Percentiles rank a stretch among this genome's conserved stretches.
phyloP scores from a whole-genome alignment of 352 stramenopile species.

The Phytopythium ostracodes region DNA sequence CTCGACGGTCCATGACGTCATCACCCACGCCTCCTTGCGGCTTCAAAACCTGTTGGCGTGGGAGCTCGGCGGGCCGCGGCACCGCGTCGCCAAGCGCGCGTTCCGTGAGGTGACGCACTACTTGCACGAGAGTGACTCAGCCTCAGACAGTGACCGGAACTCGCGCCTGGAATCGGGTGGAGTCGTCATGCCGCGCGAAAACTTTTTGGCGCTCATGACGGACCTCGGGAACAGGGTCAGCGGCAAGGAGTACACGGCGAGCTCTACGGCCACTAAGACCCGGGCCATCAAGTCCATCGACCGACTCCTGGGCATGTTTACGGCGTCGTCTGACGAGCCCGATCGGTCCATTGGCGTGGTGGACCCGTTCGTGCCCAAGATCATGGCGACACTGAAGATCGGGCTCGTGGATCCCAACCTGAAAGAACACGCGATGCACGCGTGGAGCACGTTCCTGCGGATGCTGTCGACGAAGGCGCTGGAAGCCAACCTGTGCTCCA shows the following conservation, averaged over 20 bases:
- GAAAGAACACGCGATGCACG: constrained; percentile 55
- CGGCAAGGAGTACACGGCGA: constrained; percentile 26
- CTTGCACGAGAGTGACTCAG: constrained; percentile 26
- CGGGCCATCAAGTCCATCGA: constrained; percentile 74
- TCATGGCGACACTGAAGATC: constrained; percentile 88
- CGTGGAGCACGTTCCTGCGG: constrained; percentile 75
- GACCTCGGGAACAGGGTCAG: constrained; percentile 65
- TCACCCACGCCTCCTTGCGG: constrained; percentile 43
- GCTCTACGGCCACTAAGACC: constrained; percentile 33
- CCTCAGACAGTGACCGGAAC: constrained; percentile 15
- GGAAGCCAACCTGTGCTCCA: constrained; percentile 81
- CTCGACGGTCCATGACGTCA: constrained; percentile 50
- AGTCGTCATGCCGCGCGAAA: constrained; percentile 62
- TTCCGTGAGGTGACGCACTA: constrained; percentile 54
- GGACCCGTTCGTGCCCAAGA: constrained; percentile 84
- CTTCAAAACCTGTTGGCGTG: constrained; percentile 60
- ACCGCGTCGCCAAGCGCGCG: constrained; percentile 44
- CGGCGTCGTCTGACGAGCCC: constrained; percentile 18
- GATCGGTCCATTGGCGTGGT: constrained; percentile 43
- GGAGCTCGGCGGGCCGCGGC: constrained; percentile 55
- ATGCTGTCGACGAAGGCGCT: constrained; percentile 79
- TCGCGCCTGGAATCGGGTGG: constrained; percentile 19
- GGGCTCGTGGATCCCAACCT: constrained; percentile 53
- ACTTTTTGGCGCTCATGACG: constrained; percentile 83
- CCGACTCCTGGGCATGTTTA: constrained; percentile 62